A percentile compares a stretch with the other conserved stretches of the same genome.
These are phyloP conservation scores for Salix caprea DNA, from an alignment of 345 rosid species.

Conservation along the genomic window DNA sequence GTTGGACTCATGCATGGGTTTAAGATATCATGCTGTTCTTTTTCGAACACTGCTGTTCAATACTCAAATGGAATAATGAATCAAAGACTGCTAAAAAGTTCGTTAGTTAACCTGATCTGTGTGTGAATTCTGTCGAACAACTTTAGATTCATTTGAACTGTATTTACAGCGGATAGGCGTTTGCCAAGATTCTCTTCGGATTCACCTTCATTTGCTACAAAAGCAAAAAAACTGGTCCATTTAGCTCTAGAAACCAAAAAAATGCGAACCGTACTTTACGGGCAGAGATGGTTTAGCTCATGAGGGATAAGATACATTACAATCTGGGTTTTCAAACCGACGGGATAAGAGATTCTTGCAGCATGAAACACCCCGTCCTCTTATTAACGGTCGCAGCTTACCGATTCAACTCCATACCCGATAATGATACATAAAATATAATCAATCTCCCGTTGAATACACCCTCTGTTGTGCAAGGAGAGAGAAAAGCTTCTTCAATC, in stretches of 20 bases:
- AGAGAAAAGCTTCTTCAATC: conserved; percentile 41
- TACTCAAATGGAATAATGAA: neutral
- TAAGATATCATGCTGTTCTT: neutral
- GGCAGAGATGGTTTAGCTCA: neutral
- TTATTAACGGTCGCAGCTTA: conserved; percentile 75
- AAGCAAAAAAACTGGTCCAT: neutral
- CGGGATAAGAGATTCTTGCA: conserved; percentile 97
- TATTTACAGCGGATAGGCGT: too few species aligned
- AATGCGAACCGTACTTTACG: neutral
- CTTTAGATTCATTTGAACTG: neutral
- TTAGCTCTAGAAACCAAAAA: conserved; percentile 22
- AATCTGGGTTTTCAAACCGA: conserved; percentile 84
- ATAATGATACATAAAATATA: conserved; percentile 25
- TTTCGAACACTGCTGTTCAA: neutral
- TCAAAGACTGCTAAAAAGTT: neutral
- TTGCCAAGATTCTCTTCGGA: conserved; percentile 49
- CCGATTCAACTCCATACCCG: conserved; percentile 93
- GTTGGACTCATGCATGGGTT: neutral
- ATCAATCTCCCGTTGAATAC: conserved; percentile 38
- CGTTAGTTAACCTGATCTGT: neutral
- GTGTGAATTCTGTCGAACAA: neutral
- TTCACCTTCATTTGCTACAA: conserved; percentile 46
- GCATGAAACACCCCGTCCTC: conserved; percentile 96
- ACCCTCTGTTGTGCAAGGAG: conserved; percentile 48
- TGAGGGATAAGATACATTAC: conserved; percentile 31